Base-by-base conservation (phyloP, 495 filamentous ascomycete species). In the Talaromyces nanjingensis region DNA sequence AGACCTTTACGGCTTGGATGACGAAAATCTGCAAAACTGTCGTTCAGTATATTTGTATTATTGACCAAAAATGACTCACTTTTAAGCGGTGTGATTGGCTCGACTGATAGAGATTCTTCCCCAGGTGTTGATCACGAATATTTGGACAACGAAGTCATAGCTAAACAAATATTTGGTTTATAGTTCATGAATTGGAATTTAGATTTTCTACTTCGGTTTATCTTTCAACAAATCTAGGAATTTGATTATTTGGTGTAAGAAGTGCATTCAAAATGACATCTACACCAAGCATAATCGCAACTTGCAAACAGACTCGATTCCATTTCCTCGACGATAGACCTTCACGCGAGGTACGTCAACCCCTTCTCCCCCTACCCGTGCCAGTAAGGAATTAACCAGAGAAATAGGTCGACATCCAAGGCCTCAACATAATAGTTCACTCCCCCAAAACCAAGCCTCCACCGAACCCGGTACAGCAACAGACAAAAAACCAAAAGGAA, bases 341-440 rank as follows among this genome's bases (percentile, higher is more conserved):
- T 47, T 74, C 74, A 2, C 66, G 71, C 42, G 78, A 80, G 71
- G 77, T 80, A 68, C 22, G 58, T 49, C 12, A 25, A 14, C 37
- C 27, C 14, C 33, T 4, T 37, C 5, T 53, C 18, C 8, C 2
- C 42, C 18, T 27, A 18, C n/a, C 16, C 12, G 11, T 39, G 31
- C 6, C 54, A 49, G 24, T 34, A 4, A 22, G 3, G 1, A 20
- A 22, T 49, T 62, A n/a, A 31, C 16, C 11, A 29, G 53, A 14
- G n/a, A 11, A 64, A 14, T 57, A 91, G 87, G 76, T 91, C 39
- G 87, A 89, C 69, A 83, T 91, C 39, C 82, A 87, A 59, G 86
- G 85, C 16, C 75, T 91, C 49, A 83, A 79, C 56, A 88, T 91
- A 62, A 80, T 81, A 12, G 82, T 89, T 57, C 79, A 79, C 0